Base-by-base conservation (phyloP, 2,329 filamentous ascomycete species). In the Botryosphaeria agaves region DNA sequence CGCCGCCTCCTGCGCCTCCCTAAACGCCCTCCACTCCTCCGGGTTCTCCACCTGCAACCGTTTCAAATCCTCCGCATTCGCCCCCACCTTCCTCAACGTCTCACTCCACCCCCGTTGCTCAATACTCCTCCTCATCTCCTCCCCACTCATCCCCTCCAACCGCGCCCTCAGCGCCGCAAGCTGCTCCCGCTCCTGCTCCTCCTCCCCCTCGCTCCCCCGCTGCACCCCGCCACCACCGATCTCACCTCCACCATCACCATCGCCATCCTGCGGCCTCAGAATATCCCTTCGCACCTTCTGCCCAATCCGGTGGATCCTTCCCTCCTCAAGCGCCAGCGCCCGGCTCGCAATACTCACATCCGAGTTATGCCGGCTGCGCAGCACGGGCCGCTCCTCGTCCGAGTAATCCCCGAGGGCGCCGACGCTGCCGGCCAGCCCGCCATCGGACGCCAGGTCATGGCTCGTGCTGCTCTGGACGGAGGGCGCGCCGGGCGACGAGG, bases 301-400 rank as follows among this genome's bases (percentile, higher is more conserved):
- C 18, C 74, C 72, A 21, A 80, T 64, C 16, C 75, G 70, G 43
- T 78, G 75, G 40, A 80, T 65, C 18, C 69, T 69, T 18, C 75
- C 76, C 63, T 81, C 76, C 55, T 81, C 76, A 27, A 71, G 63
- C 1, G 66, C 65, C 35, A 76, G 65, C 14, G 69, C 70, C 30
- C 70, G 69, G 3, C 69, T 68, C 26, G 74, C 72, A 7, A 80
- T 61, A 2, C 69, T 75, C n/a, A 76, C 73, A 40, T 78, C 72
- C 2, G 70, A 76, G 40, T 66, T 68, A 37, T 69, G 64, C 18
- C 74, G 64, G 1, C 60, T 51, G 30, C 51, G 55, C 14, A 47
- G 41, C 25, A 42, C 54, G 20, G 43, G 36, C 28, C 40, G 36
- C 16, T 57, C 55, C 33, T 46, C 45, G 29, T 45, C 41, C 29